Evolutionary conservation across 2,329 filamentous ascomycete species (phyloP).

Genomic region (Arthroderma sp.): DNA sequence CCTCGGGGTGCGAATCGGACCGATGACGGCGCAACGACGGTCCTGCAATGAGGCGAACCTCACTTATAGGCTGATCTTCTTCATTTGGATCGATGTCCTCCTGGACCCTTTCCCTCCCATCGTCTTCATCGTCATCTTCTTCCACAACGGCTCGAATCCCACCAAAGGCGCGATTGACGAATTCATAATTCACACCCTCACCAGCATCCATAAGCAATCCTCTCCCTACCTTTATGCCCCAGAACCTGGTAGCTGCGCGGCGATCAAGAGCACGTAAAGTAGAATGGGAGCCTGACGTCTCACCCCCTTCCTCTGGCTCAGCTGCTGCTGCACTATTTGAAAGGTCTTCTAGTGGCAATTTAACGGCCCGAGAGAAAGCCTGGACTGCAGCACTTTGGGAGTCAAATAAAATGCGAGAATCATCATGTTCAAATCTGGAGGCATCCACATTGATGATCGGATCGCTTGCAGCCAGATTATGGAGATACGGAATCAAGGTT

Average conservation of each 20-base stretch:
- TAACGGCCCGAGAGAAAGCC: slow-evolving; percentile 42
- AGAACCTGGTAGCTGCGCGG: slow-evolving; percentile 33
- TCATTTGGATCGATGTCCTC: slow-evolving; percentile 34
- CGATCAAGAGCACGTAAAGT: slow-evolving; percentile 22
- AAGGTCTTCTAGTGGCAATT: slow-evolving; percentile 39
- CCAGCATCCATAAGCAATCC: slow-evolving; percentile 46
- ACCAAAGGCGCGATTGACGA: slow-evolving; percentile 49
- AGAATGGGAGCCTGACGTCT: slow-evolving; percentile 8
- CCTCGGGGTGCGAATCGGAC: background rate
- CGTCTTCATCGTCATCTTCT: slow-evolving; percentile 21
- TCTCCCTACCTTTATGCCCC: slow-evolving; percentile 47
- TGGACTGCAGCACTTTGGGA: slow-evolving; percentile 43
- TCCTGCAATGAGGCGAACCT: slow-evolving; percentile 17
- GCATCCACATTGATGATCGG: slow-evolving; percentile 44
- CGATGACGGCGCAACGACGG: background rate
- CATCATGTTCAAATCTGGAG: slow-evolving; percentile 45
- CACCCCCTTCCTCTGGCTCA: slow-evolving; percentile 4
- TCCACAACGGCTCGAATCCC: slow-evolving; percentile 38
- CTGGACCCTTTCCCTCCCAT: slow-evolving; percentile 33
- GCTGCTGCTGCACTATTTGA: slow-evolving; percentile 25
- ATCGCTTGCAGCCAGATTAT: slow-evolving; percentile 37
- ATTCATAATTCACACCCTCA: slow-evolving; percentile 42
- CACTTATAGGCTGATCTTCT: slow-evolving; percentile 31
- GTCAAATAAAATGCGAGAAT: slow-evolving; percentile 38
- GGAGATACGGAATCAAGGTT: slow-evolving; percentile 46